phyloP scores from a whole-genome alignment of 176 grass and related monocot genomes.

The Typha latifolia region DNA sequence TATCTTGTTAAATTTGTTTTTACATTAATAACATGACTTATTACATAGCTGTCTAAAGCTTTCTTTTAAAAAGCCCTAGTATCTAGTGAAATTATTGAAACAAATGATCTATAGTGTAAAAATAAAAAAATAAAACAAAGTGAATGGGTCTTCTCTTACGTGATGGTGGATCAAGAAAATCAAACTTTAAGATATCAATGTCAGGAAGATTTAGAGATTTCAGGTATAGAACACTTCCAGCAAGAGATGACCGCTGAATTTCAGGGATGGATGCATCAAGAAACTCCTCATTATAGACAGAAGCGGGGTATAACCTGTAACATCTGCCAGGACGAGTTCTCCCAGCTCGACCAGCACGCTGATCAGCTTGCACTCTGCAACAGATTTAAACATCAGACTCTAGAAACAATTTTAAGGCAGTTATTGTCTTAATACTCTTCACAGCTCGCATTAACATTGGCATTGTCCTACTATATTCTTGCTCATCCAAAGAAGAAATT shows the following conservation, averaged over 20 bases:
- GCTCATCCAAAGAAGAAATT: background rate
- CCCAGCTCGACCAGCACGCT: constrained; percentile 89
- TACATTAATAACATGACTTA: background rate
- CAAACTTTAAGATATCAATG: constrained; percentile 88
- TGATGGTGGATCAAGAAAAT: constrained; percentile 97
- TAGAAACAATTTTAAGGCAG: too few species aligned
- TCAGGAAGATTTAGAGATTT: constrained; percentile 86
- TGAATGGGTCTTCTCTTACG: constrained; percentile 51
- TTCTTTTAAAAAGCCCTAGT: background rate
- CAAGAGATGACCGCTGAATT: constrained; percentile 89
- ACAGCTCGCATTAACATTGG: background rate
- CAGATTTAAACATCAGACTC: background rate
- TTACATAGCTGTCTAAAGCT: background rate
- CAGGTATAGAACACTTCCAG: constrained; percentile 74
- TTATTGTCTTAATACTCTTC: background rate
- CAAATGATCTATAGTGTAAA: background rate
- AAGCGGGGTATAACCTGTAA: constrained; percentile 69
- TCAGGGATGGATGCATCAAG: constrained; percentile 80
- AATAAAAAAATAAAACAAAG: constrained; percentile 16
- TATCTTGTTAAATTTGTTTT: background rate
- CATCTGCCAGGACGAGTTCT: constrained; percentile 93
- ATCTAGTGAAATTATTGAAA: background rate
- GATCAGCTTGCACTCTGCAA: constrained; percentile 85
- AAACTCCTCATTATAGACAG: constrained; percentile 70
- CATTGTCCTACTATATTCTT: background rate